Evolutionary conservation across 2,329 filamentous ascomycete species (phyloP), one percentile per base, ranked within the genome.

Genomic region (Rhynchosporium agropyri): DNA sequence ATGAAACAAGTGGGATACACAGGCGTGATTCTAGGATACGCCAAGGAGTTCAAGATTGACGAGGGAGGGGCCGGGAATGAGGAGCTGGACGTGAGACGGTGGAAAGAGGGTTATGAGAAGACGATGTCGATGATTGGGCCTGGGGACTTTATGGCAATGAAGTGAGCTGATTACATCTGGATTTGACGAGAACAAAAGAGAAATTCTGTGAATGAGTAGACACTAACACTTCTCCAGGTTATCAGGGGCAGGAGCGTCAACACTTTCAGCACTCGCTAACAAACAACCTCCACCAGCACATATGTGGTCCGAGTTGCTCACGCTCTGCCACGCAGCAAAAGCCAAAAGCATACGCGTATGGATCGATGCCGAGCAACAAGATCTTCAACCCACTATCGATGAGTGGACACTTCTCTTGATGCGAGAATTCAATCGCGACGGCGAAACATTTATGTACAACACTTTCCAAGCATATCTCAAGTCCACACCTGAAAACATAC

Each of bases 11-110:
- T 92, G 59, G 92, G 92, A 1, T 96, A 91, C 72, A 84, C 83
- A 15, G 92, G 92, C 10, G 89, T 96, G 6, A 92, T 96, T 59
- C 80, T 96, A 58, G 88, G 90, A 54, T 96, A 95, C 71, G 91
- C 90, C 2, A 85, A 83, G 67, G 92, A 96, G 75, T 88, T 93
- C 1, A 43, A 57, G 26, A 54, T 28, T 33, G 13, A 46, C 15
- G 64, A 64, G 20, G 55, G 40, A 36, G 58, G 26, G 9, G 59
- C 51, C 9, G 36, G 29, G 15, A 53, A 53, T 46, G 58, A 60
- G 8, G 58, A 51, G 48, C 1, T 36, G 7, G 57, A 51, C 10
- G 66, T 69, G 46, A 36, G 42, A 15, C 42, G 54, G 13, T 86
- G 83, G 83, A 75, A 79, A 48, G 75, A 81, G 31, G 83, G 81